Evolutionary conservation across 305 asterid genomes (phyloP), one percentile per base, ranked within the genome.

Genomic region (Fraxinus greggii): DNA sequence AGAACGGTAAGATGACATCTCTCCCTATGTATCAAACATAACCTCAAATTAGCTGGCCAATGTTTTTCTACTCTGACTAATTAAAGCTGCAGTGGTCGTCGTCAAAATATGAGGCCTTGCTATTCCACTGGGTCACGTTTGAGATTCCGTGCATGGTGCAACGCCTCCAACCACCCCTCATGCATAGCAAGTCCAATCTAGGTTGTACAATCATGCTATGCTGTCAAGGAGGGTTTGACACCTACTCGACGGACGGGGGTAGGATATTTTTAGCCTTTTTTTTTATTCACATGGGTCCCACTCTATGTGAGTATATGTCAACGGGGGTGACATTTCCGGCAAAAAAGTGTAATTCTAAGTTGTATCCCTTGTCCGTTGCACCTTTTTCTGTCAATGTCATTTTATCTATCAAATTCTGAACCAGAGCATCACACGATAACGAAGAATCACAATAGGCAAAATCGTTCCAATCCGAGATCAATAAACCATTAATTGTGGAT

Each of bases 91-190:
- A 1, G 83, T 24, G 0, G 89, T 85, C 0, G 72, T 77, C 82
- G 3, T 85, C 83, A 35, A 89, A 89, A 38, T 42, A 76, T 0
- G 85, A 36, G 28, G 78, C 87, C 1, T 26, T 31, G 76, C 72
- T 70, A 29, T 63, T 63, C 4, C 17, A 7, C 8, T 81, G 83
- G 31, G 88, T 88, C 5, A 85, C 81, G 31, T 82, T 73, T 23
- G 92, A 82, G 33, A 87, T 80, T 5, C 89, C 90, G 24, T 89
- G 38, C 36, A 33, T 33, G 36, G 36, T 89, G 92, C 78, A 87
- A 79, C 13, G 90, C 92, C 86, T 89, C 90, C 0, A 89, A 86
- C 92, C 92, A 87, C 92, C 90, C 85, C 83, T 83, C 86, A 51
- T 89, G 85, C 67, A 33, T 40, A 4, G 88, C 89, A 9, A 87